These are phyloP conservation scores for Strobilomyces dryophilus DNA, from an alignment of 768 basidiomycete genomes.

Conservation along the genomic window DNA sequence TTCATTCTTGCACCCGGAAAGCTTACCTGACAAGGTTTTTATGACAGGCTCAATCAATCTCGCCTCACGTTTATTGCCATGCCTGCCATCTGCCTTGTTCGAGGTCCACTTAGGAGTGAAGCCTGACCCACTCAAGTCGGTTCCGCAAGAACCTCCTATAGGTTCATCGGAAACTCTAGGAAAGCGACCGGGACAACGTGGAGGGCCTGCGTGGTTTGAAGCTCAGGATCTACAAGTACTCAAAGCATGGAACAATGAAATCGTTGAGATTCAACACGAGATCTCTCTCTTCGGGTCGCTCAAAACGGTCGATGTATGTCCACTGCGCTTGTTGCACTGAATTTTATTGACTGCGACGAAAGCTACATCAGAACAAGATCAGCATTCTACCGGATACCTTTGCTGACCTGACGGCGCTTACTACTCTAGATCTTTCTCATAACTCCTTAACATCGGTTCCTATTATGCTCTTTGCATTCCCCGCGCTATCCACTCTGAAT, in stretches of 20 bases:
- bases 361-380: conserved; percentile 78
- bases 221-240: conserved; percentile 72
- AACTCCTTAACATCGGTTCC: conserved; percentile 66
- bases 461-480: conserved; percentile 60
- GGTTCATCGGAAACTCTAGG: conserved; percentile 33
- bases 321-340: neutral
- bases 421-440: conserved; percentile 68
- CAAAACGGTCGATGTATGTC: conserved; percentile 72
- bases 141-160: conserved; percentile 55
- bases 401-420: conserved; percentile 62
- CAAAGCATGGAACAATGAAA: conserved; percentile 79
- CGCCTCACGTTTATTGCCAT: conserved; percentile 65
- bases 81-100: conserved; percentile 74
- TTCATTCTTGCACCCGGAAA: conserved; percentile 33
- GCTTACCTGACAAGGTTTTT: conserved; percentile 44
- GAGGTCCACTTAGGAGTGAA: conserved; percentile 76
- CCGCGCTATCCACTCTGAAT: conserved; percentile 61
- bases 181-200: conserved; percentile 40
- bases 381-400: conserved; percentile 58
- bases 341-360: neutral
- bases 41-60: conserved; percentile 69
- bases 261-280: conserved; percentile 74
- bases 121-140: conserved; percentile 64
- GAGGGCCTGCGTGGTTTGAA: conserved; percentile 71
- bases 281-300: conserved; percentile 81